Evolutionary conservation across 2,329 filamentous ascomycete genomes (phyloP).

Genomic region (Herpotrichia juniperi): DNA sequence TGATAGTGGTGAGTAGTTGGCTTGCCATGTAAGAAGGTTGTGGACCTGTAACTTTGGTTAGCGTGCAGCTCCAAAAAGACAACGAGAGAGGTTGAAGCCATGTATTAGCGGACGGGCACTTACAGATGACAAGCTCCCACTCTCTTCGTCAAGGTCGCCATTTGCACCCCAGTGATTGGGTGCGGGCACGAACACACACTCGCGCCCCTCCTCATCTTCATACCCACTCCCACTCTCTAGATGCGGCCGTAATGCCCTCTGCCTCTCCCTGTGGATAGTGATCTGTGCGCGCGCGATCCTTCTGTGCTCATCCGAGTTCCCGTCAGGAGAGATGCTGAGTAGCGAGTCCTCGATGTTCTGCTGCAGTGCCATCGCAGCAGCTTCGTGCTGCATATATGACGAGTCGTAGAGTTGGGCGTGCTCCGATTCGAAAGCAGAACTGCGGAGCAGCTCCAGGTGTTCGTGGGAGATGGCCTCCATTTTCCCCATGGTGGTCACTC

Average conservation of each 20-base stretch:
- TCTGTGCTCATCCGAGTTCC: slow-evolving; percentile 42
- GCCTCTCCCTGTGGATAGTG: slow-evolving; percentile 41
- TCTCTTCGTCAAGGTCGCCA: slow-evolving; percentile 45
- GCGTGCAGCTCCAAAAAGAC: background rate
- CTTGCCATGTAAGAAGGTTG: slow-evolving; percentile 44
- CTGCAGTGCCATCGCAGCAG: slow-evolving; percentile 40
- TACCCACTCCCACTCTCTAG: slow-evolving; percentile 44
- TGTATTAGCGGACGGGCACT: slow-evolving; percentile 15
- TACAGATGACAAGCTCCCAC: slow-evolving; percentile 43
- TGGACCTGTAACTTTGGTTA: slow-evolving; percentile 31
- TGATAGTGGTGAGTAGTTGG: slow-evolving; percentile 40
- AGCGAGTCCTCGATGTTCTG: slow-evolving; percentile 39
- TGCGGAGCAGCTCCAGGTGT: slow-evolving; percentile 41
- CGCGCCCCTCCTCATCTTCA: slow-evolving; percentile 42
- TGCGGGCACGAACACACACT: slow-evolving; percentile 43
- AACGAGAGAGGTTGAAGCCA: background rate
- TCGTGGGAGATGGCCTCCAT: slow-evolving; percentile 31
- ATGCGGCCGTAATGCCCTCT: slow-evolving; percentile 40
- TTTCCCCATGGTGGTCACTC: slow-evolving; percentile 26
- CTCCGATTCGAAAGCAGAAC: slow-evolving; percentile 45
- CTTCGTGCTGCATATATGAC: slow-evolving; percentile 43
- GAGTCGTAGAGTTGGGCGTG: slow-evolving; percentile 46
- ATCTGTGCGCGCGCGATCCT: slow-evolving; percentile 43
- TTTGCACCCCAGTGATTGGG: slow-evolving; percentile 47
- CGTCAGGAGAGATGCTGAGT: slow-evolving; percentile 42